phyloP scores from a whole-genome alignment of 2,329 filamentous ascomycete genomes.

The Stylonectria norvegica region DNA sequence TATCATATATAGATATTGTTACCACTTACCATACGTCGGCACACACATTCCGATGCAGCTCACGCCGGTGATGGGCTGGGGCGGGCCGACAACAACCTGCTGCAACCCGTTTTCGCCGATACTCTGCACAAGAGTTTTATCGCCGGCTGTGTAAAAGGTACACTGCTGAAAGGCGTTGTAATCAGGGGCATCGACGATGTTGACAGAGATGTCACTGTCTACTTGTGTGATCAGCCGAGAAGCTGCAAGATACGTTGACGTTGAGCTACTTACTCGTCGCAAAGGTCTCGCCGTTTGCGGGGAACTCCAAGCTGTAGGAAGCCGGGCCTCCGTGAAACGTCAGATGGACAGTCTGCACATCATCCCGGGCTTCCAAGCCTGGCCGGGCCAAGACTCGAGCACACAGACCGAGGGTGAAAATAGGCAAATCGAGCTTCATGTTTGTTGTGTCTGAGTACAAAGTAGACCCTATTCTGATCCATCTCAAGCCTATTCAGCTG shows the following conservation, averaged over 20 bases:
- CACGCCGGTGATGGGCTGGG: conserved; percentile 41
- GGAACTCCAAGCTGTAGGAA: conserved; percentile 40
- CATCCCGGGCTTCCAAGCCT: conserved; percentile 17
- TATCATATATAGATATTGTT: conserved; percentile 1
- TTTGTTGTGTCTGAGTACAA: neutral
- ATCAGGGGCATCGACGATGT: conserved; percentile 40
- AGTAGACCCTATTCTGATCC: neutral
- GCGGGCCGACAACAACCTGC: conserved; percentile 43
- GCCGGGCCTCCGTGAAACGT: conserved; percentile 42
- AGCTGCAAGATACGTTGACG: neutral
- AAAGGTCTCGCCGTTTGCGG: conserved; percentile 38
- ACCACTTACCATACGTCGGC: conserved; percentile 33
- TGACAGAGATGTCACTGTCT: conserved; percentile 40
- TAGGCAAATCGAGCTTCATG: conserved; percentile 19
- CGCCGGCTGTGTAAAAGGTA: conserved; percentile 38
- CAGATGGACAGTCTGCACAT: conserved; percentile 38
- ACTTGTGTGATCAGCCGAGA: neutral
- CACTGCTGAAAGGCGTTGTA: conserved; percentile 43
- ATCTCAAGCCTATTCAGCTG: neutral
- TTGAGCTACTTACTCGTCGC: conserved; percentile 33
- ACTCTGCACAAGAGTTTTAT: conserved; percentile 30
- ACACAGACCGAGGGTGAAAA: conserved; percentile 11
- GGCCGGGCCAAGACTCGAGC: conserved; percentile 3
- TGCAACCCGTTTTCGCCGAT: conserved; percentile 30
- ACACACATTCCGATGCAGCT: conserved; percentile 43